phyloP scores from a whole-genome alignment of 306 rosid species.

The Glycine tomentella region DNA sequence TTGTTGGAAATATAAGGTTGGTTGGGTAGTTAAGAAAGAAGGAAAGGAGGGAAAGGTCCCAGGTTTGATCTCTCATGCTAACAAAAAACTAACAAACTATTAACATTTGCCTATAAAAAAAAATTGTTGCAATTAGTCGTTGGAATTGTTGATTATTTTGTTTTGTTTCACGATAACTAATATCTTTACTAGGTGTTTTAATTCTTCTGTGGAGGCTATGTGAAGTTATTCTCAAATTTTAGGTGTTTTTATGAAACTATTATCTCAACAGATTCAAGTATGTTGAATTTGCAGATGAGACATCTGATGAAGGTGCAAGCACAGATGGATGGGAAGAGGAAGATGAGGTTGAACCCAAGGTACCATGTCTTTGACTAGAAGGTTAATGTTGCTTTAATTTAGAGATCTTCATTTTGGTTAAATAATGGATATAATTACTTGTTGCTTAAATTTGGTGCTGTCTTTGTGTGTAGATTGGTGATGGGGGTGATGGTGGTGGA shows the following conservation, averaged over 20 bases:
- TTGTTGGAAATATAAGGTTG: neutral
- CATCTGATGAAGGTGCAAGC: constrained; percentile 55
- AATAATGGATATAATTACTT: neutral
- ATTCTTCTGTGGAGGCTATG: neutral
- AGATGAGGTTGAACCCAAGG: constrained; percentile 72
- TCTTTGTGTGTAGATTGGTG: constrained; percentile 66
- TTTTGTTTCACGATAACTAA: neutral
- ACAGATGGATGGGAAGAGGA: constrained; percentile 72
- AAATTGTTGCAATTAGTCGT: neutral
- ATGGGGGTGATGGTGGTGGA: constrained; percentile 94
- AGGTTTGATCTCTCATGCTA: too few species aligned
- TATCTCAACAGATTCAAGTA: constrained; percentile 22
- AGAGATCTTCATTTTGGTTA: constrained; percentile 36
- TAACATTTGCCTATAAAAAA: too few species aligned
- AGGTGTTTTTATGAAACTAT: constrained; percentile 27
- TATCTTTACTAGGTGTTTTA: constrained; percentile 6
- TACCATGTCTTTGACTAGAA: constrained; percentile 40
- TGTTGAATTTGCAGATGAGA: constrained; percentile 56
- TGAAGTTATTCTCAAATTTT: constrained; percentile 21
- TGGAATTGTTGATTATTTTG: constrained; percentile 2
- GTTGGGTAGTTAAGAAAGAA: too few species aligned
- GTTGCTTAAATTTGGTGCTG: constrained; percentile 38
- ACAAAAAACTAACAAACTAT: too few species aligned
- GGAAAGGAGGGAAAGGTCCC: too few species aligned
- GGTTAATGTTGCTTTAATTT: constrained; percentile 28